Base-by-base conservation (phyloP, 73 alveolate genomes). In the Tetrahymena thermophila region DNA sequence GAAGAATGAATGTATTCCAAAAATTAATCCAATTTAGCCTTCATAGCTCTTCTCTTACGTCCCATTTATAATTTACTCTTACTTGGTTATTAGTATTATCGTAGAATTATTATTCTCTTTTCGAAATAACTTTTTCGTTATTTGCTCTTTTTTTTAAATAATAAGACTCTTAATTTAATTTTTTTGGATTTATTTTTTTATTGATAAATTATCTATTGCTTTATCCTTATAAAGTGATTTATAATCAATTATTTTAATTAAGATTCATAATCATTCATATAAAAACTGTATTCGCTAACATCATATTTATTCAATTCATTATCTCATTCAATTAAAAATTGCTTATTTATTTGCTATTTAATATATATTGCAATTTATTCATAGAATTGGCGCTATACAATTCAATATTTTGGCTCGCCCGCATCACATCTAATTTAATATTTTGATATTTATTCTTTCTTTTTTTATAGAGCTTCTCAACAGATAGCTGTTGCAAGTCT, bases 391-490 rank as follows among this genome's bases (percentile, higher is more conserved):
- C 89, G 89, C 89, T n/a, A 23, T 71, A 25, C 37, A 71, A 71
- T 71, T 71, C 89, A 71, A 71, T 71, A 71, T 71, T 71, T 71
- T 71, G 89, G 89, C 89, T 71, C 89, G 89, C 89, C 89, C 89
- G 89, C 89, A 71, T 71, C 89, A 71, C 23, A 71, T 71, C 14
- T 25, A 8, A 28, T 71, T n/a, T 71, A 42, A 7, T 71, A 17
- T 1, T 21, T 57, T 1, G 1, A n/a, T 31, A 11, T 25, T 71
- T 25, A 25, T 17, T 23, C 89, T 71, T 71, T 71, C 17, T 3
- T n/a, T 8, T 23, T 71, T 19, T 71, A 4, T 0, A 71, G 9
- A n/a, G n/a, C n/a, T 71, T 56, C 85, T 10, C 34, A 21, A 23
- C 10, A 23, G 14, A 4, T 23, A 23, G 25, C 34, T 13, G 25